Percentiles rank a stretch among this genome's conserved stretches.
Conservation (phyloP, 2,329 filamentous ascomycete genomes). For the Penicillium sumatraense region DNA sequence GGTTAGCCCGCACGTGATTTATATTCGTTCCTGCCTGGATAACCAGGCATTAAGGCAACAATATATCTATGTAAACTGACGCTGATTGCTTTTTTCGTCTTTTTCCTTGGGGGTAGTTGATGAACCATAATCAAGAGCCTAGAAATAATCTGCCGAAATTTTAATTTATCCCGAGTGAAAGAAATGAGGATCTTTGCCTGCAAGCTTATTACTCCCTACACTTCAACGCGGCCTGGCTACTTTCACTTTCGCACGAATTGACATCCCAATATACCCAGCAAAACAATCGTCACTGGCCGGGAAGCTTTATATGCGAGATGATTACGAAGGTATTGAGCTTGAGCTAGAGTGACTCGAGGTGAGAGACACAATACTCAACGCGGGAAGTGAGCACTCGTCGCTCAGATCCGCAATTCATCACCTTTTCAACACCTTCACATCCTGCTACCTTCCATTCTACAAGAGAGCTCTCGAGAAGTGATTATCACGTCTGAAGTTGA, state of each 20-base stretch:
- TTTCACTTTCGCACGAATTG: too few relatives aligned
- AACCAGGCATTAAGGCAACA: constrained; percentile 2
- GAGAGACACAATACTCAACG: neutral
- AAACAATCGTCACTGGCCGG: neutral
- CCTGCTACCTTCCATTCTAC: neutral
- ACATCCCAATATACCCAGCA: too few relatives aligned
- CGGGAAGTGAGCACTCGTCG: neutral
- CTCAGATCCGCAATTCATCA: neutral
- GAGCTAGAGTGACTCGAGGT: neutral
- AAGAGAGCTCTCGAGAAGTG: neutral
- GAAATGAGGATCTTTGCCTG: too few relatives aligned
- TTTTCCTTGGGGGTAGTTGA: neutral
- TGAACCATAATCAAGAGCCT: too few relatives aligned
- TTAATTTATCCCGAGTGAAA: too few relatives aligned
- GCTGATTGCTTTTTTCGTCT: neutral
- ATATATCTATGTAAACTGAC: neutral
- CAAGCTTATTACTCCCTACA: too few relatives aligned
- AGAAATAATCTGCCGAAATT: too few relatives aligned
- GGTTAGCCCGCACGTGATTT: constrained; percentile 27
- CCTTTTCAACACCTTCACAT: neutral
- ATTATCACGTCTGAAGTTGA: neutral
- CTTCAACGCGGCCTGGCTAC: too few relatives aligned
- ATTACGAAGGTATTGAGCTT: neutral
- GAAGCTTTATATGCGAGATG: too few relatives aligned
- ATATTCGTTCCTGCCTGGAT: neutral